These are phyloP conservation scores for Ogataea corticis DNA, from an alignment of 805 yeast genomes.

Conservation along the genomic window DNA sequence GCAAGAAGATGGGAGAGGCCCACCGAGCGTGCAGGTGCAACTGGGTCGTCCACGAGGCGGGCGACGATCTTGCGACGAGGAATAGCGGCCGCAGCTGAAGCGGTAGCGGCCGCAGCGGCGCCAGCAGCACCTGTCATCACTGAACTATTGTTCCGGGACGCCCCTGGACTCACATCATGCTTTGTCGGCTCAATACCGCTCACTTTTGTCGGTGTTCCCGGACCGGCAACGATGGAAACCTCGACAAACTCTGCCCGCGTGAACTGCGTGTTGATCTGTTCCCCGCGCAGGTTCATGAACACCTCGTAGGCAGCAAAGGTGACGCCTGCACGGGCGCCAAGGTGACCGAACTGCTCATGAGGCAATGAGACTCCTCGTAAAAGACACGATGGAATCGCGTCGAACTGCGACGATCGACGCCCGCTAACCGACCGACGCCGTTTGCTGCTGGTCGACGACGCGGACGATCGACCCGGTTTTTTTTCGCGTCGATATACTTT, in stretches of 20 bases:
- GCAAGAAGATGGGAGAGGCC: slow-evolving; percentile 58
- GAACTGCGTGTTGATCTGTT: slow-evolving; percentile 30
- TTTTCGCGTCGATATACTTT: slow-evolving; percentile 36
- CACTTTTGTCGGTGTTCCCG: slow-evolving; percentile 36
- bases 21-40: slow-evolving; percentile 40
- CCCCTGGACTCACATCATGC: slow-evolving; percentile 1
- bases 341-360: slow-evolving; percentile 38
- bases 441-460: slow-evolving; percentile 14
- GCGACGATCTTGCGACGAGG: slow-evolving; percentile 45
- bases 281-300: slow-evolving; percentile 45
- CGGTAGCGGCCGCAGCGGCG: background rate
- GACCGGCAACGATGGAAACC: slow-evolving; percentile 55
- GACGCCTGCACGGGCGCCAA: background rate
- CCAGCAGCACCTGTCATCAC: slow-evolving; percentile 10
- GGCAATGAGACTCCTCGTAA: slow-evolving; percentile 60
- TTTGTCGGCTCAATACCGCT: slow-evolving; percentile 17
- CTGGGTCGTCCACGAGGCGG: slow-evolving; percentile 40
- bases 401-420: slow-evolving; percentile 32
- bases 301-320: slow-evolving; percentile 47
- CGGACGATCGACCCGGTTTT: slow-evolving; percentile 5
- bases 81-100: background rate
- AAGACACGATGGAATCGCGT: slow-evolving; percentile 39
- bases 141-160: slow-evolving; percentile 12
- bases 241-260: slow-evolving; percentile 45
- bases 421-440: slow-evolving; percentile 32